Evolutionary conservation across 352 stramenopile species (phyloP), one percentile per base, ranked within the genome.

Genomic region (Globisporangium spinosum): DNA sequence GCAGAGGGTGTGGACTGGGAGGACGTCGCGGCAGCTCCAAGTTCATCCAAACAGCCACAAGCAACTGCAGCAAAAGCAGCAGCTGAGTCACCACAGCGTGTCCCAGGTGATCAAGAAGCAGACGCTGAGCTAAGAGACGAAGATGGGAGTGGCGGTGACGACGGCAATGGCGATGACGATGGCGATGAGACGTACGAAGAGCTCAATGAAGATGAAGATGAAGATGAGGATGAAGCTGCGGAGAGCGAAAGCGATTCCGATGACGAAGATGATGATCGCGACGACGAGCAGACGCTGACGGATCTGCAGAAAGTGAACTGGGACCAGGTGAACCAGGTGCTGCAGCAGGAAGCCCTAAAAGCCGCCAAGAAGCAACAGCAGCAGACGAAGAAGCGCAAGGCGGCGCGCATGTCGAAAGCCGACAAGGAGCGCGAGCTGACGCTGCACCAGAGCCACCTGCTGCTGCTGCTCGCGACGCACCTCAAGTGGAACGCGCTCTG

Each of bases 1-100:
- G 77, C 83, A n/a, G 77, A 80, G 2, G 78, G 82, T 5, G 71
- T 90, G 34, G 81, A 89, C 61, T 90, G 84, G 83, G 82, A 95
- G 57, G 79, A 85, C 47, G 83, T 87, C 51, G 55, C 45, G 7
- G 32, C 45, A 2, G n/a, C 35, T 8, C 60, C 38, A 12, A 27
- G 40, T 29, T 25, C 27, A 5, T 32, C 40, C 40, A 17, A 23
- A 4, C 13, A 23, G 23, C 4, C 51, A 38, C 25, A 23, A 13
- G 7, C 53, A 59, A 8, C 29, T 29, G 29, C 40, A 55, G 13
- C 40, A 65, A 6, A 51, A 12, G 45, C 17, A 20, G 20, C 23
- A 57, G 29, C 43, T 45, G 20, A 29, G 17, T 17, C 2, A 20
- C 53, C 32, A 25, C 34, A 56, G 23, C 22, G 1, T 2, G 38